Evolutionary conservation across 164 flowering plant species (phyloP), one percentile per base, ranked within the genome.

Genomic region (Sedum album): DNA sequence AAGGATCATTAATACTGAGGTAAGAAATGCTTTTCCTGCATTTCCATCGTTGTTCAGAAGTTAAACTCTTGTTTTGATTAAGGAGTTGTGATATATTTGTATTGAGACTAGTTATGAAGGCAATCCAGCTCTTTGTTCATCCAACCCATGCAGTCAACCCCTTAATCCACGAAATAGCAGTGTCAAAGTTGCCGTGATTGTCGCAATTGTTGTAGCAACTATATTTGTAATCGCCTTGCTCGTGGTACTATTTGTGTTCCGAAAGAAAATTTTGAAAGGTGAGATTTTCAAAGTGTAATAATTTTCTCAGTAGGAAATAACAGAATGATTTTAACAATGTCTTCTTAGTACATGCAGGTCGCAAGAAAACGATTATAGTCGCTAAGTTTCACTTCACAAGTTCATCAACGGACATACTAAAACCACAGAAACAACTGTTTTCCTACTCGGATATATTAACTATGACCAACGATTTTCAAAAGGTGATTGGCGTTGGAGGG

Each of bases 401-500:
- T 28, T 57, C 62, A 57, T 57, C 62, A 2, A 28, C 20, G 18
- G 33, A 57, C 62, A 57, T 55, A 55, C 1, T 69, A 21, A 72
- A 70, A 60, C 14, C 69, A 14, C 70, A 61, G 20, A 70, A 55
- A 11, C 35, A 33, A 38, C 62, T 70, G 13, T 72, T 73, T 38
- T 65, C 75, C 1, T 75, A 71, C 49, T 65, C 73, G 26, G 83
- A 80, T 18, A 44, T 76, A 1, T 1, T 66, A 7, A 42, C 9
- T 0, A 73, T 80, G 0, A 76, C 81, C 53, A 72, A 70, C 63
- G 73, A 77, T 69, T 78, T 80, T 18, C 62, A 72, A 38, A 77
- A 28, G n/a, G 69, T 55, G 5, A 28, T 78, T n/a, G 83, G 81
- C 14, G 69, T 66, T 42, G 83, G 83, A 30, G 81, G 80, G 38